These are phyloP conservation scores for Colletotrichum nymphaeae DNA, from an alignment of 2,329 filamentous ascomycete genomes.

Conservation along the genomic window DNA sequence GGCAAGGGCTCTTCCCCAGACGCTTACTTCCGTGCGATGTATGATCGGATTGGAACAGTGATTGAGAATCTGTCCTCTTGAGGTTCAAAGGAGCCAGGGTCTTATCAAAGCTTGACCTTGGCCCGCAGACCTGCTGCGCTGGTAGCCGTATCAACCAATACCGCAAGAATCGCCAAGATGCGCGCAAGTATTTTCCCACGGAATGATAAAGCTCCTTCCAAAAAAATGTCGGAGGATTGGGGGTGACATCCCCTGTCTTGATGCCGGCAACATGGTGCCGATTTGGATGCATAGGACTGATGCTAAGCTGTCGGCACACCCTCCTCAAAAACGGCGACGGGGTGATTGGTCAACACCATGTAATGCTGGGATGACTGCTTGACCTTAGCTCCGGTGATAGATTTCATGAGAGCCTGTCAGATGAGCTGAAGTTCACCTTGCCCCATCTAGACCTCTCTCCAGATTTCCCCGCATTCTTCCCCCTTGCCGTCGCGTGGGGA, in stretches of 20 bases:
- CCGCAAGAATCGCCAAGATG: background rate
- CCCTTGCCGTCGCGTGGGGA: background rate
- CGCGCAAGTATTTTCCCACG: background rate
- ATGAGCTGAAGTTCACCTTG: background rate
- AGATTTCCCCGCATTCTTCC: background rate
- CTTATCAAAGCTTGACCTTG: background rate
- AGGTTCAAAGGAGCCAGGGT: background rate
- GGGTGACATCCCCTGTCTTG: background rate
- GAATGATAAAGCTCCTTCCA: background rate
- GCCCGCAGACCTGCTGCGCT: background rate
- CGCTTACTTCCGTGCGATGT: background rate
- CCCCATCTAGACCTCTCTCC: background rate
- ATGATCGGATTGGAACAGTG: background rate
- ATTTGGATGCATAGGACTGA: background rate
- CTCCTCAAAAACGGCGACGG: background rate
- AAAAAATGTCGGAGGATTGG: background rate
- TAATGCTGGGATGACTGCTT: background rate
- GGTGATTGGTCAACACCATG: background rate
- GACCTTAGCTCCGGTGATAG: background rate
- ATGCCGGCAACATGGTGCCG: background rate
- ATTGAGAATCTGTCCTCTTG: background rate
- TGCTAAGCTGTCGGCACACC: background rate
- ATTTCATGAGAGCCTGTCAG: background rate
- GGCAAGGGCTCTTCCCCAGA: background rate
- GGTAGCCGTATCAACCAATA: background rate